Evolutionary conservation across 2,329 filamentous ascomycete genomes (phyloP), one percentile per base, ranked within the genome.

Genomic region (Talaromyces islandicus): DNA sequence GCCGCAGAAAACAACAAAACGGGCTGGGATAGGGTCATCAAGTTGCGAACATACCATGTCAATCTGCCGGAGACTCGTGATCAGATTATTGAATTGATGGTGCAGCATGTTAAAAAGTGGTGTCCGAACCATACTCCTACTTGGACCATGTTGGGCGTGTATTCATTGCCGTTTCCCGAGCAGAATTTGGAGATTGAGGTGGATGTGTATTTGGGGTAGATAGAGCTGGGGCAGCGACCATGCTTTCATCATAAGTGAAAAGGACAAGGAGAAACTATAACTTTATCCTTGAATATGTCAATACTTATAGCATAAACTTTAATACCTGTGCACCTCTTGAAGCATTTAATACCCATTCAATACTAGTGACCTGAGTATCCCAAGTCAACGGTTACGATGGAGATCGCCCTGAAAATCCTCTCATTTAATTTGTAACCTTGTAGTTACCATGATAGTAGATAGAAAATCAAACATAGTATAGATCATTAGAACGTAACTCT

Each of bases 301-400:
- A n/a, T 38, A n/a, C 6, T 38, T 38, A 9, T n/a, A 38, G 35
- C 35, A 38, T 38, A 38, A 5, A 5, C n/a, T 6, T 38, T n/a
- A 17, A 38, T 38, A n/a, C 12, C 35, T n/a, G 51, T 19, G 17
- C 19, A 21, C 5, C 14, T 32, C 24, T 14, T 27, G 29, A 27
- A 32, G 17, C n/a, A 1, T 21, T 17, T n/a, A 2, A n/a, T 54
- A n/a, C 4, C 9, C n/a, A 79, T 88, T 50, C 85, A 85, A 63
- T 87, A 84, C 70, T 76, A 81, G 65, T 38, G 5, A n/a, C 17
- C 25, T 27, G 25, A 27, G 25, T 27, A 27, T 3, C 25, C 25
- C 6, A 27, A 27, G 25, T 27, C 3, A 27, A 27, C 25, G 25
- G 25, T 3, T 3, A 27, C 25, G 25, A 27, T 27, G 25, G 6